A percentile compares a stretch with the other conserved stretches of the same genome.
Evolutionary conservation across 495 filamentous ascomycete genomes (phyloP).

Genomic region (Tetracladium marchalianum): DNA sequence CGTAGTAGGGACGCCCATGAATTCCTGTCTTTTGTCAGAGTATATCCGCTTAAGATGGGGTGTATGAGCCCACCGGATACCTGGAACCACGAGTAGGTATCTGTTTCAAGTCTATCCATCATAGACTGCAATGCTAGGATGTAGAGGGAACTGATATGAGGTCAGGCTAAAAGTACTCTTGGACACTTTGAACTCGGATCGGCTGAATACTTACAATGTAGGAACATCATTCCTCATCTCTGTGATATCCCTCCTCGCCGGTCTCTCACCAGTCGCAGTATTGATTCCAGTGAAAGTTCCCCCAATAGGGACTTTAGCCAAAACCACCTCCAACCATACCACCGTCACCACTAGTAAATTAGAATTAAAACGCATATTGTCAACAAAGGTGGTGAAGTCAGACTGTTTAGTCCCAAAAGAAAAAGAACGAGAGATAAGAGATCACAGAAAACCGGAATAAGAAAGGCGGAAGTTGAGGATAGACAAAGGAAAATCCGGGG

Average conservation of each 20-base stretch:
- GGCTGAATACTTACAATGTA: slow-evolving; percentile 1
- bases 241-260: slow-evolving; percentile 7
- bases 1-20: slow-evolving; percentile 49
- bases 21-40: slow-evolving; percentile 34
- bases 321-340: background rate
- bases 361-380: too few species aligned
- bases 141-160: slow-evolving; percentile 5
- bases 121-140: slow-evolving; percentile 5
- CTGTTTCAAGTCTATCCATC: slow-evolving; percentile 1
- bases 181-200: too few species aligned
- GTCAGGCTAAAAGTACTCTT: too few species aligned
- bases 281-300: background rate
- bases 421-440: too few species aligned
- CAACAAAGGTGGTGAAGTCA: too few species aligned
- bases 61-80: background rate
- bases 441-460: too few species aligned
- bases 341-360: too few species aligned
- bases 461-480: too few species aligned
- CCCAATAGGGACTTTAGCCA: background rate
- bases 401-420: too few species aligned
- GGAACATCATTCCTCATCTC: slow-evolving; percentile 8
- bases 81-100: slow-evolving; percentile 7
- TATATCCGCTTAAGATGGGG: too few species aligned
- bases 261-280: slow-evolving; percentile 3
- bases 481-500: too few species aligned